These are phyloP conservation scores for Cylindrodendrum hubeiense DNA, from an alignment of 2,329 filamentous ascomycete species.

Conservation along the genomic window DNA sequence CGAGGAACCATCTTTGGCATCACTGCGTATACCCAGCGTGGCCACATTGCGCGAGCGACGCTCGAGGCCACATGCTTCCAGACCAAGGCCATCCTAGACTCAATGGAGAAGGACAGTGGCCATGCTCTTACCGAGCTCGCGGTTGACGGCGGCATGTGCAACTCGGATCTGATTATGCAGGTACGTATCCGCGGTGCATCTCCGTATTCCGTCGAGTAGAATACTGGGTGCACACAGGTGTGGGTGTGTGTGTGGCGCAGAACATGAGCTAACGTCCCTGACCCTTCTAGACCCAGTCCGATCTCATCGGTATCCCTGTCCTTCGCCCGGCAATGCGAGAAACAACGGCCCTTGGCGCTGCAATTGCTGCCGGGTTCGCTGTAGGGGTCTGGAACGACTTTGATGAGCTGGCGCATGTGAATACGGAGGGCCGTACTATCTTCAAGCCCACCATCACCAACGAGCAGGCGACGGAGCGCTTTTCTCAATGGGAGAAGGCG, in stretches of 20 bases:
- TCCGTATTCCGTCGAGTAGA: not conserved
- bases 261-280: constrained; percentile 76
- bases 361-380: constrained; percentile 88
- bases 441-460: constrained; percentile 77
- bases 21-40: constrained; percentile 85
- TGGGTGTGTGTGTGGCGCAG: constrained; percentile 57
- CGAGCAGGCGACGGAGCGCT: constrained; percentile 71
- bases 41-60: constrained; percentile 89
- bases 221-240: constrained; percentile 60
- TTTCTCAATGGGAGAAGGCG: constrained; percentile 79
- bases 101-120: constrained; percentile 89
- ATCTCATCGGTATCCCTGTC: constrained; percentile 85
- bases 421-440: constrained; percentile 75
- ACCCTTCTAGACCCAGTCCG: constrained; percentile 75
- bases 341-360: constrained; percentile 88
- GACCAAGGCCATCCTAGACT: constrained; percentile 90
- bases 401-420: constrained; percentile 79
- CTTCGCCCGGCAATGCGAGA: constrained; percentile 90
- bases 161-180: constrained; percentile 90
- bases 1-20: constrained; percentile 90
- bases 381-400: constrained; percentile 83
- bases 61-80: constrained; percentile 94
- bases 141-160: constrained; percentile 91
- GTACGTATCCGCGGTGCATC: not conserved
- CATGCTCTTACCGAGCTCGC: constrained; percentile 81